Base-by-base conservation (phyloP, 345 rosid genomes). In the Acer campestre region DNA sequence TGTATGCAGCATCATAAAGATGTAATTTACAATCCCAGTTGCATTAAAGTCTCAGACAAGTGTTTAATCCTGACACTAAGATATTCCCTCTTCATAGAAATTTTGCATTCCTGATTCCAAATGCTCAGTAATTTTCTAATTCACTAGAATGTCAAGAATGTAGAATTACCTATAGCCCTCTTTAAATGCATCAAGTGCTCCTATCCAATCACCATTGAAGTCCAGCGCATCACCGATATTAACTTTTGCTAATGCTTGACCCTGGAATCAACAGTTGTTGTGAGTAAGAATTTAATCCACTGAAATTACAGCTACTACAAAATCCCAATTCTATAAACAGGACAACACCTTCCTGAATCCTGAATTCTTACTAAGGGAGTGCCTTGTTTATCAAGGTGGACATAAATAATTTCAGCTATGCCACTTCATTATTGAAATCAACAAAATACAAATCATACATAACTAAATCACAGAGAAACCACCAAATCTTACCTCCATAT, bases 171-270 rank as follows among this genome's bases (percentile, higher is more conserved):
- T 90, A 78, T 91, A 87, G 48, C 92, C 93, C 76, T 90, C 95
- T 84, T 90, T 86, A 83, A 88, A 92, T 77, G 97, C 89, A 55
- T 81, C 77, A 74, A 94, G 87, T 74, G 98, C 98, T 69, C 88
- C 89, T 46, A 56, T 78, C 95, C 94, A 94, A 75, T 92, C 88
- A 62, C 95, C 98, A 44, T 79, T 79, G 75, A 82, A 83, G 87
- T 96, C 98, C 88, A 91, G 79, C 70, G 84, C 86, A 79, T 84
- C 83, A 73, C 99, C 99, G 18, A 94, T 90, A 76, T 86, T 90
- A 67, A 91, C 90, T 86, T 91, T 96, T 73, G 93, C 91, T 46
- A 91, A 71, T 66, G 95, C 98, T 85, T 91, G 98, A 79, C 99
- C 99, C 98, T 96, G 86, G 82, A 85, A 75, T 61, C 35, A 67